Conservation (phyloP, 164 flowering plant genomes). For the Platanus orientalis region DNA sequence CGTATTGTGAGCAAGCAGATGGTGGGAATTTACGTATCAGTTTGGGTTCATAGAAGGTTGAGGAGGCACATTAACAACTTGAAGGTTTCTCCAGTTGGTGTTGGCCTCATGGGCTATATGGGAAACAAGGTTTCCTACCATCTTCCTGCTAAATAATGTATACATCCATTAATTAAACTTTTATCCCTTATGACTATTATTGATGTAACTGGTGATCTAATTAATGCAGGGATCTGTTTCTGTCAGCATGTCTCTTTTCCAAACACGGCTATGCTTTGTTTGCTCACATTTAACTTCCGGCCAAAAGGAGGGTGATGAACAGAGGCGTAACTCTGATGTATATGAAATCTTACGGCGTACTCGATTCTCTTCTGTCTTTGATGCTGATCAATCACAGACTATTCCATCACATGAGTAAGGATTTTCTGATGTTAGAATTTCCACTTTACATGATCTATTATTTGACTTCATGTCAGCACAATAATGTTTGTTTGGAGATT, state of each 20-base stretch:
- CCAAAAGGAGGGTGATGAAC: conserved; percentile 78
- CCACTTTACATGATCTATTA: no score
- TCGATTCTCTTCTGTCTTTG: conserved; percentile 57
- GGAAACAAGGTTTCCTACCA: conserved; percentile 77
- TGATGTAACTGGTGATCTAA: conserved; percentile 7
- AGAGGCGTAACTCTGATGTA: conserved; percentile 83
- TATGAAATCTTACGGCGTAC: conserved; percentile 77
- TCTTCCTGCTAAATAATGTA: conserved; percentile 1
- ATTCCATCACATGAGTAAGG: conserved; percentile 94
- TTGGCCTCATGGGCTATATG: conserved; percentile 98
- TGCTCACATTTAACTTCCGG: conserved; percentile 96
- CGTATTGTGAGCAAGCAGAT: conserved; percentile 93
- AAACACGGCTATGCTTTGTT: conserved; percentile 81
- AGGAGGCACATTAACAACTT: conserved; percentile 82
- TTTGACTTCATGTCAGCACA: no score
- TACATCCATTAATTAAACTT: background rate
- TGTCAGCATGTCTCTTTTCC: conserved; percentile 90
- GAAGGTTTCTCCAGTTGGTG: conserved; percentile 89
- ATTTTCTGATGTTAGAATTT: no score
- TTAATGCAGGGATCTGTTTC: conserved; percentile 88
- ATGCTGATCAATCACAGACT: conserved; percentile 65
- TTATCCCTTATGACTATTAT: background rate
- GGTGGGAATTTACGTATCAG: conserved; percentile 91
- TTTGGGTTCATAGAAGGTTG: conserved; percentile 80
- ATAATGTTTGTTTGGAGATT: no score